These are phyloP conservation scores for Aspergillus viridinutans DNA, from an alignment of 2,329 filamentous ascomycete genomes.

Conservation along the genomic window DNA sequence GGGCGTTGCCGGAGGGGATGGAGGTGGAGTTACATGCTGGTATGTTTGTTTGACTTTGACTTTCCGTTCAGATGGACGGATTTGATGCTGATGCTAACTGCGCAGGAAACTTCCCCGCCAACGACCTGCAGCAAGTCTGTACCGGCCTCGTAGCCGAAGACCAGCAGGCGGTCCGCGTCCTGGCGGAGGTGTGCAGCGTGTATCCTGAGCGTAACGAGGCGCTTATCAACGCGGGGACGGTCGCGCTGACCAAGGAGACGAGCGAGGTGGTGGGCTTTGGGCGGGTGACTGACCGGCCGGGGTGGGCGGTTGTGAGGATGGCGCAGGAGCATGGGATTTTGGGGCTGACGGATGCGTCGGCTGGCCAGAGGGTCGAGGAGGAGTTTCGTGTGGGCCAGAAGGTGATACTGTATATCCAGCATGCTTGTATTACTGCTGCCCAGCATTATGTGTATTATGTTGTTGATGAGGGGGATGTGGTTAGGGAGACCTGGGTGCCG, in stretches of 20 bases:
- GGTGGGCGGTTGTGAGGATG: slow-evolving; percentile 60
- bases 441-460: slow-evolving; percentile 68
- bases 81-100: neutral
- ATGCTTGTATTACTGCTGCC: slow-evolving; percentile 71
- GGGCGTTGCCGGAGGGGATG: slow-evolving; percentile 6
- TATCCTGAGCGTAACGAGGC: slow-evolving; percentile 62
- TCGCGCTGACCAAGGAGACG: slow-evolving; percentile 68
- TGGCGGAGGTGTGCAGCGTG: slow-evolving; percentile 65
- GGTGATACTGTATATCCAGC: slow-evolving; percentile 71
- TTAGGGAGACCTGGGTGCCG: slow-evolving; percentile 24
- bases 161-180: slow-evolving; percentile 43
- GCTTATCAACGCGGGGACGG: slow-evolving; percentile 63
- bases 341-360: slow-evolving; percentile 44
- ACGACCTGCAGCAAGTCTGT: slow-evolving; percentile 74
- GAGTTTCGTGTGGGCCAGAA: slow-evolving; percentile 59
- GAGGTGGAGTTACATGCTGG: slow-evolving; percentile 23
- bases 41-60: slow-evolving; percentile 6
- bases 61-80: neutral
- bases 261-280: slow-evolving; percentile 67
- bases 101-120: slow-evolving; percentile 54
- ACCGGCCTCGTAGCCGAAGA: slow-evolving; percentile 52
- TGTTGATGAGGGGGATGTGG: slow-evolving; percentile 49
- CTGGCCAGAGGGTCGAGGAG: slow-evolving; percentile 39
- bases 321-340: slow-evolving; percentile 77
- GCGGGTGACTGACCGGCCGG: slow-evolving; percentile 63